Conservation (phyloP, 306 rosid species). For the Arachis hypogaea region DNA sequence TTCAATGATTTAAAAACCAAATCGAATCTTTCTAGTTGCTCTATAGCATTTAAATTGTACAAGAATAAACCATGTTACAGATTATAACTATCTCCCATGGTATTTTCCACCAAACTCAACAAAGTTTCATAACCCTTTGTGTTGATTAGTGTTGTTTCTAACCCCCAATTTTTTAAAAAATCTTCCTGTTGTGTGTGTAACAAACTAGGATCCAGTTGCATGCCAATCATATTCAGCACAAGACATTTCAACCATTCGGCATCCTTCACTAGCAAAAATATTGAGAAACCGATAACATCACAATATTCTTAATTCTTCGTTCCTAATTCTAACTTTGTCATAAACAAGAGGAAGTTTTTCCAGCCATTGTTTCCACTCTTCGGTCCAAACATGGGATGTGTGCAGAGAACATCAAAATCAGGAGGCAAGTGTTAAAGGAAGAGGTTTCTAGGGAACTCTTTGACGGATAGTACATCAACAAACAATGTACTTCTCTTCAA, state of each 20-base stretch:
- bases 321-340: conserved; percentile 76
- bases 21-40: conserved; percentile 70
- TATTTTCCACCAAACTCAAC: conserved; percentile 79
- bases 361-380: conserved; percentile 90
- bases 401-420: conserved; percentile 78
- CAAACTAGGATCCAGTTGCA: conserved; percentile 91
- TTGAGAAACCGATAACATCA: conserved; percentile 75
- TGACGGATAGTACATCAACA: conserved; percentile 94
- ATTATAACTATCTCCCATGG: conserved; percentile 89
- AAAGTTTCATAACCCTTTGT: conserved; percentile 85
- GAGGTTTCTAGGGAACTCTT: conserved; percentile 81
- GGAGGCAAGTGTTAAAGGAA: conserved; percentile 70
- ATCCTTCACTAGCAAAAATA: conserved; percentile 78
- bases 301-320: conserved; percentile 53
- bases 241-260: conserved; percentile 92
- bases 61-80: conserved; percentile 89
- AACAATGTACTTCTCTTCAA: conserved; percentile 81
- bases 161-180: conserved; percentile 61
- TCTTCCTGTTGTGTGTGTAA: conserved; percentile 89
- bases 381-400: conserved; percentile 98
- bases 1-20: conserved; percentile 69
- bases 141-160: conserved; percentile 74
- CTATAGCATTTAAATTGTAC: conserved; percentile 85
- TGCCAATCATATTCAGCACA: conserved; percentile 86
- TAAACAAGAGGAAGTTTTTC: conserved; percentile 75